A percentile compares a stretch with the other conserved stretches of the same genome.
Evolutionary conservation across 2,329 filamentous ascomycete species (phyloP).

Genomic region (Mycocentrospora acerina): DNA sequence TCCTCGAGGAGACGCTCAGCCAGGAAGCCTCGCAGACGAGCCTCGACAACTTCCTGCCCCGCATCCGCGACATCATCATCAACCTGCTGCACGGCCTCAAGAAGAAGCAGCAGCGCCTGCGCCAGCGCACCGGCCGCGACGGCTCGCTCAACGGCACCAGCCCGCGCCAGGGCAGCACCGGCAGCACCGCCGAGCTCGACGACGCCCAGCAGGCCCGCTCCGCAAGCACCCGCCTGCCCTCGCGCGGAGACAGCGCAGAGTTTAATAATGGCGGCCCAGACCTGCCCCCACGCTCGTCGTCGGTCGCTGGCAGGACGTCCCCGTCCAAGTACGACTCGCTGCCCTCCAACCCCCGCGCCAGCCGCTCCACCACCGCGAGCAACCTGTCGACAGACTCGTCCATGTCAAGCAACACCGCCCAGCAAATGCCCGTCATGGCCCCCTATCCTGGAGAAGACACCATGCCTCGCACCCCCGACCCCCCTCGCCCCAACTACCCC

Average conservation of each 20-base stretch:
- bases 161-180: constrained; percentile 41
- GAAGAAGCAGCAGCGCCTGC: constrained; percentile 89
- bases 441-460: constrained; percentile 67
- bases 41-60: constrained; percentile 87
- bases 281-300: constrained; percentile 50
- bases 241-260: constrained; percentile 46
- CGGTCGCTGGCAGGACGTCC: constrained; percentile 43
- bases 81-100: constrained; percentile 94
- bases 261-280: constrained; percentile 41
- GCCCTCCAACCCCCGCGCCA: constrained; percentile 36
- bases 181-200: constrained; percentile 36
- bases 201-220: constrained; percentile 45
- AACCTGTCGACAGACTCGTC: constrained; percentile 54
- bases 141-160: constrained; percentile 45
- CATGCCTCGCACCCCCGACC: constrained; percentile 44
- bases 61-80: constrained; percentile 98
- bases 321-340: constrained; percentile 46
- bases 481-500: constrained; percentile 46
- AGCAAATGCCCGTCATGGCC: constrained; percentile 72
- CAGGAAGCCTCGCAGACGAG: constrained; percentile 94
- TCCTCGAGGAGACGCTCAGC: constrained; percentile 92
- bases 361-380: constrained; percentile 36
- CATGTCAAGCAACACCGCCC: constrained; percentile 72
- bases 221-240: constrained; percentile 44
- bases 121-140: constrained; percentile 57